Evolutionary conservation across 768 basidiomycete species (phyloP), one percentile per base, ranked within the genome.

Genomic region (Podaxis sp.): DNA sequence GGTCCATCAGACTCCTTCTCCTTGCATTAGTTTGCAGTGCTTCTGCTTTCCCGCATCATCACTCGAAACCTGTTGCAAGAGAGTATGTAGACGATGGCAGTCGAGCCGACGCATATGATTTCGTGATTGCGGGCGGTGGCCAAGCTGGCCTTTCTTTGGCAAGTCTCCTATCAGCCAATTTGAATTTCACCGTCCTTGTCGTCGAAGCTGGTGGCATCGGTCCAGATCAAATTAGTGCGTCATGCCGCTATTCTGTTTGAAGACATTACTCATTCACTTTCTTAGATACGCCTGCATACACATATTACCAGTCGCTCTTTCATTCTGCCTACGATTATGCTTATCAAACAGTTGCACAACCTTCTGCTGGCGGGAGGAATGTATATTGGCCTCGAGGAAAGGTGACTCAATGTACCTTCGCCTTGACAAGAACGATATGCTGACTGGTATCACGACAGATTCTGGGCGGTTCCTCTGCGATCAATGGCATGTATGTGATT

Each of bases 401-500:
- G 71, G 83, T 86, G 54, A 33, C 53, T 53, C 11, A 22, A 17
- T 13, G 7, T 20, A 13, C 7, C 41, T n/a, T 15, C 8, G n/a
- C 22, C 4, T 26, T 57, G 17, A 10, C 26, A 28, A 30, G 8
- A 36, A 17, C 51, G 15, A 20, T 26, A 15, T 41, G 17, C 33
- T 59, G 15, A 37, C 24, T 30, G 33, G 28, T 11, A 26, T n/a
- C 46, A 12, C 28, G 22, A 13, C 44, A 88, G 77, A 77, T 87
- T 48, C 77, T 91, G 24, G 89, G 89, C 58, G 89, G 89, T 5
- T 87, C 84, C 0, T 80, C 86, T 33, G 87, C 88, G 8, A 78
- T 89, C 58, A 91, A 91, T 71, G 88, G 86, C 53, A 80, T 90
- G 79, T 89, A 87, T 75, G 75, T 82, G 65, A 80, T 87, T 53